Evolutionary conservation across 208 protist genomes (phyloP).

Genomic region (Leishmania tarentolae): DNA sequence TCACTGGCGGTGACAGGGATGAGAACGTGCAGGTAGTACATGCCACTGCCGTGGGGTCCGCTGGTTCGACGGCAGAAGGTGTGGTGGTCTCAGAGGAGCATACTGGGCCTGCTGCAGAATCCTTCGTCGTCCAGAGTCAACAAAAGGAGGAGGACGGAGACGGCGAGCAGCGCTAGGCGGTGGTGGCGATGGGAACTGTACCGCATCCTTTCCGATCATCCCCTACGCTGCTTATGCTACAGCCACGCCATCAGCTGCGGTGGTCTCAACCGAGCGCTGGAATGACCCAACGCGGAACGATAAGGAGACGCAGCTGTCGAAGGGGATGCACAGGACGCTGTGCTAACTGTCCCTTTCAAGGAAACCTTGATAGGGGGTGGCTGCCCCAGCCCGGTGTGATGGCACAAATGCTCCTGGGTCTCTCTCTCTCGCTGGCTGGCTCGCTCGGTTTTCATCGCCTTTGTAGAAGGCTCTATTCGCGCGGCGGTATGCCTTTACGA

Average conservation of each 20-base stretch:
- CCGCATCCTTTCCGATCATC: background rate
- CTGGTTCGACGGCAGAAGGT: background rate
- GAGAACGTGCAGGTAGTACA: background rate
- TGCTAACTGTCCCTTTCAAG: background rate
- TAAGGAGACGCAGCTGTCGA: background rate
- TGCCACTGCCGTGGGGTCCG: background rate
- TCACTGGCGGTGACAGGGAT: background rate
- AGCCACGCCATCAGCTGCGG: background rate
- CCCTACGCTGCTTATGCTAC: background rate
- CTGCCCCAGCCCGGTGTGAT: background rate
- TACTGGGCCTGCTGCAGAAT: background rate
- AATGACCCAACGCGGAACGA: background rate
- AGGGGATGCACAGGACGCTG: too few species aligned
- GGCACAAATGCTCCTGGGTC: background rate
- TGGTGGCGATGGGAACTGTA: background rate
- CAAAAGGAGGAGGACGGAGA: constrained; percentile 10
- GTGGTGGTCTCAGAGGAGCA: background rate
- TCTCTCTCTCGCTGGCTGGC: background rate
- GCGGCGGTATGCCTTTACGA: background rate
- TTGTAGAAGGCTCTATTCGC: background rate
- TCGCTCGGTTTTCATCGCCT: background rate
- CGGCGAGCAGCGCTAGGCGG: background rate
- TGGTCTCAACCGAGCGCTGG: background rate
- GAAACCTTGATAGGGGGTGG: background rate
- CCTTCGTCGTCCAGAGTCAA: background rate